Percentiles rank a stretch among this genome's conserved stretches.
Conservation (phyloP, 2,329 filamentous ascomycete species). For the Trichophaea hybrida region DNA sequence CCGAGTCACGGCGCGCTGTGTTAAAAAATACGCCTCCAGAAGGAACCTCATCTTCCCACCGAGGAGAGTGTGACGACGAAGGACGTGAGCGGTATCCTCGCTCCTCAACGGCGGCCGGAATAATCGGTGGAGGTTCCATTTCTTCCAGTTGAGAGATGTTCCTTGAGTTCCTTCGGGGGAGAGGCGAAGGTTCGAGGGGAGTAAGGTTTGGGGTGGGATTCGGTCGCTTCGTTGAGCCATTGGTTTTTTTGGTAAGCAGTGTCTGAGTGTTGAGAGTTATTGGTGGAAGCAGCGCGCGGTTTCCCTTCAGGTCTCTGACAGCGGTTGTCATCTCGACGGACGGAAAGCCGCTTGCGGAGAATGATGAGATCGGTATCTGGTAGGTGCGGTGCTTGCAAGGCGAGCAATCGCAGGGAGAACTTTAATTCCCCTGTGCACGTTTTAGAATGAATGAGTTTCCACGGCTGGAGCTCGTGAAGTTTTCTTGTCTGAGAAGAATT, state of each 20-base stretch:
- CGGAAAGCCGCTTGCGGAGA: no score
- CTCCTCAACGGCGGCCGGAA: slow-evolving; percentile 21
- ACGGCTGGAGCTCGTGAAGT: no score
- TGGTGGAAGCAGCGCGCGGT: slow-evolving; percentile 3
- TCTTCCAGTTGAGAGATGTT: slow-evolving; percentile 10
- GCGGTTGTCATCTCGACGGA: no score
- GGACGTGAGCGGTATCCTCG: slow-evolving; percentile 16
- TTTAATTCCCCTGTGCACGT: no score
- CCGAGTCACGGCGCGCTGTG: slow-evolving; percentile 11
- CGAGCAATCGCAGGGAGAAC: no score
- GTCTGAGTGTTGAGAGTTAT: not conserved
- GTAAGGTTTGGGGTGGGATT: slow-evolving; percentile 4
- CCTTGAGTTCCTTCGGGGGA: slow-evolving; percentile 9
- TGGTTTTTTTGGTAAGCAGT: not conserved
- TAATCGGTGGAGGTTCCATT: slow-evolving; percentile 22
- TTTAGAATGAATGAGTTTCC: no score
- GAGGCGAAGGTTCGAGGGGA: slow-evolving; percentile 16
- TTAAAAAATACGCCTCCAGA: slow-evolving; percentile 9
- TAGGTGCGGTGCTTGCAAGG: no score
- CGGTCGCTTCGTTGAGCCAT: slow-evolving; percentile 1
- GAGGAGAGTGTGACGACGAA: slow-evolving; percentile 10
- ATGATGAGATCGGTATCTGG: no score
- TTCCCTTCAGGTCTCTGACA: not conserved
- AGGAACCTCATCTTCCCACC: slow-evolving; percentile 12
- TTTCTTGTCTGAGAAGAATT: no score